These are phyloP conservation scores for Candida broadrunensis DNA, from an alignment of 805 yeast genomes.

Conservation along the genomic window DNA sequence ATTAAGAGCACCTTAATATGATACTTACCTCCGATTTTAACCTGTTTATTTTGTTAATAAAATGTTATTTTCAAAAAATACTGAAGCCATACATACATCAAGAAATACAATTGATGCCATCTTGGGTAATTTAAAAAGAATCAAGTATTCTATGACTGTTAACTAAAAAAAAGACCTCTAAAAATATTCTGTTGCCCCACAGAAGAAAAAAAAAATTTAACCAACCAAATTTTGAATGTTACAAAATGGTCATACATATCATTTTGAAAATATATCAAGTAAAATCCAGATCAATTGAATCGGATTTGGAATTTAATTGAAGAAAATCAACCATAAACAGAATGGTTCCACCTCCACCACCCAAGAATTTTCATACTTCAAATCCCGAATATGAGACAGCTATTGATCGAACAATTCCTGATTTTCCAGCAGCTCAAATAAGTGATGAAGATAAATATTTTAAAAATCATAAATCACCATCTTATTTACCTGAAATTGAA, in stretches of 20 bases:
- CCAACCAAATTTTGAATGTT: conserved; percentile 4
- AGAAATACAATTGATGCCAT: conserved; percentile 31
- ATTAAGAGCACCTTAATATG: too few species aligned
- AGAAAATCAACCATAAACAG: not conserved
- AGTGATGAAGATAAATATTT: conserved; percentile 78
- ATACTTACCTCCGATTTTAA: conserved; percentile 24
- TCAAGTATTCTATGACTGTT: too few species aligned
- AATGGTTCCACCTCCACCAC: conserved; percentile 7
- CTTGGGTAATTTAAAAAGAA: too few species aligned
- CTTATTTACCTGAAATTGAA: conserved; percentile 63
- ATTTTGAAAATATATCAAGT: too few species aligned
- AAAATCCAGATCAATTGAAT: too few species aligned
- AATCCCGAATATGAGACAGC: conserved; percentile 70
- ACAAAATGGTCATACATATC: too few species aligned
- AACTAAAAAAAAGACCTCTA: too few species aligned
- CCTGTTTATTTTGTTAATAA: conserved; percentile 11
- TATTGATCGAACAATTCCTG: conserved; percentile 73
- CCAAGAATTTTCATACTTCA: conserved; percentile 47
- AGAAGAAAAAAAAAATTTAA: not conserved
- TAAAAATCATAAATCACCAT: conserved; percentile 67
- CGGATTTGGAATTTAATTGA: too few species aligned
- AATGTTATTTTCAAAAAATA: too few species aligned
- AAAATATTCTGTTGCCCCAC: not conserved
- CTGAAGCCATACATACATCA: conserved; percentile 26
- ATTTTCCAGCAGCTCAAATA: conserved; percentile 71